These are phyloP conservation scores for Akebia trifoliata DNA, from an alignment of 164 flowering plant species.

Conservation along the genomic window DNA sequence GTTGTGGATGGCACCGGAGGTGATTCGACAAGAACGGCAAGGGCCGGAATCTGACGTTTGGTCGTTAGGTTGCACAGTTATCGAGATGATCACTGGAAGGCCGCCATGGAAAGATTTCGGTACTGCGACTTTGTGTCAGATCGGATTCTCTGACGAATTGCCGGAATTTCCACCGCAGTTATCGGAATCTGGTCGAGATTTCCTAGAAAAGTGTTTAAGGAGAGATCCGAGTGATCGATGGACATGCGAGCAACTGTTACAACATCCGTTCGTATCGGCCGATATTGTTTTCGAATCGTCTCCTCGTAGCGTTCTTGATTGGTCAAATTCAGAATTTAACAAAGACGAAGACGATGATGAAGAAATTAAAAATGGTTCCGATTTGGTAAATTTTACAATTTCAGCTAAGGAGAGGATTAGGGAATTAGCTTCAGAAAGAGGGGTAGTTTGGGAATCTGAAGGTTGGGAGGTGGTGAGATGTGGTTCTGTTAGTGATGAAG, in stretches of 20 bases:
- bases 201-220: slow-evolving; percentile 46
- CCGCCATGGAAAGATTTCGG: slow-evolving; percentile 55
- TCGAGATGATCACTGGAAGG: slow-evolving; percentile 68
- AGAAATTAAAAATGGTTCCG: neutral
- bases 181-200: slow-evolving; percentile 48
- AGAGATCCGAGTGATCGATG: slow-evolving; percentile 41
- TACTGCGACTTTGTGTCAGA: slow-evolving; percentile 28
- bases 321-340: slow-evolving; percentile 25
- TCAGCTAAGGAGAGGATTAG: slow-evolving; percentile 35
- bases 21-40: slow-evolving; percentile 46
- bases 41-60: slow-evolving; percentile 68
- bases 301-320: slow-evolving; percentile 57
- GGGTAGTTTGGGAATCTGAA: slow-evolving; percentile 55
- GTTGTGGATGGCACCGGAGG: slow-evolving; percentile 94
- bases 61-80: slow-evolving; percentile 76
- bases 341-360: slow-evolving; percentile 27
- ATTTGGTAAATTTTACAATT: neutral
- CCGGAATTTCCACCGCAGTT: slow-evolving; percentile 44
- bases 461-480: slow-evolving; percentile 47
- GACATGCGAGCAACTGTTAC: slow-evolving; percentile 53
- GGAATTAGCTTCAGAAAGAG: slow-evolving; percentile 29
- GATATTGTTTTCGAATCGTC: slow-evolving; percentile 21
- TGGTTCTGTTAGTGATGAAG: slow-evolving; percentile 7
- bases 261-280: slow-evolving; percentile 46
- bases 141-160: slow-evolving; percentile 43